Evolutionary conservation across 352 stramenopile genomes (phyloP).

Genomic region (Phytophthora hybrid): DNA sequence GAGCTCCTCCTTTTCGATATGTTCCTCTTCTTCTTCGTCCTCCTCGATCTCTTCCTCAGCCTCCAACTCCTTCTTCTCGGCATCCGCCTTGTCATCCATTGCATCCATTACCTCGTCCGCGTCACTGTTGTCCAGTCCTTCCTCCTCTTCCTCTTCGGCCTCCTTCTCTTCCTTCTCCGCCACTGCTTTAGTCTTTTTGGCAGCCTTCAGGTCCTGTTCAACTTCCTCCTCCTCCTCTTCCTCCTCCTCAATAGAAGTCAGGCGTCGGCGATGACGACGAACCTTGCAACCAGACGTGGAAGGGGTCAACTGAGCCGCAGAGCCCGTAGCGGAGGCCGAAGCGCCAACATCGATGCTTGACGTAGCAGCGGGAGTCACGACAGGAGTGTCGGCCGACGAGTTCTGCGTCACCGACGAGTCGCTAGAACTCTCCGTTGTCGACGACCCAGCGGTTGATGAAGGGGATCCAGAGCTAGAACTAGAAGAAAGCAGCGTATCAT

Average conservation of each 20-base stretch:
- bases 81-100: conserved; percentile 18
- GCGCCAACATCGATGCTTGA: conserved; percentile 17
- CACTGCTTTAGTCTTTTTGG: conserved; percentile 24
- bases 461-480: conserved; percentile 14
- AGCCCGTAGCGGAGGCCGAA: conserved; percentile 20
- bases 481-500: conserved; percentile 4
- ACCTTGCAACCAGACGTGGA: conserved; percentile 37
- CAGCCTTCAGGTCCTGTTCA: conserved; percentile 37
- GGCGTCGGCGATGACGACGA: conserved; percentile 27
- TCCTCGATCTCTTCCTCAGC: conserved; percentile 33
- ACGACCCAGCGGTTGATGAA: conserved; percentile 7
- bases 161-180: conserved; percentile 35
- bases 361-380: conserved; percentile 11
- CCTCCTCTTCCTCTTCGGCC: conserved; percentile 37
- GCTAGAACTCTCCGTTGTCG: conserved; percentile 17
- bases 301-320: conserved; percentile 17
- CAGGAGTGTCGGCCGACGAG: conserved; percentile 16
- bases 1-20: conserved; percentile 27
- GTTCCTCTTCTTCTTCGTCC: conserved; percentile 23
- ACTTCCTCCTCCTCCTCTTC: conserved; percentile 26
- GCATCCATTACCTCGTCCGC: conserved; percentile 34
- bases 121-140: conserved; percentile 29
- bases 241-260: conserved; percentile 10
- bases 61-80: conserved; percentile 36
- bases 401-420: conserved; percentile 16